phyloP scores from a whole-genome alignment of 768 basidiomycete species.

The Suillus luteus region DNA sequence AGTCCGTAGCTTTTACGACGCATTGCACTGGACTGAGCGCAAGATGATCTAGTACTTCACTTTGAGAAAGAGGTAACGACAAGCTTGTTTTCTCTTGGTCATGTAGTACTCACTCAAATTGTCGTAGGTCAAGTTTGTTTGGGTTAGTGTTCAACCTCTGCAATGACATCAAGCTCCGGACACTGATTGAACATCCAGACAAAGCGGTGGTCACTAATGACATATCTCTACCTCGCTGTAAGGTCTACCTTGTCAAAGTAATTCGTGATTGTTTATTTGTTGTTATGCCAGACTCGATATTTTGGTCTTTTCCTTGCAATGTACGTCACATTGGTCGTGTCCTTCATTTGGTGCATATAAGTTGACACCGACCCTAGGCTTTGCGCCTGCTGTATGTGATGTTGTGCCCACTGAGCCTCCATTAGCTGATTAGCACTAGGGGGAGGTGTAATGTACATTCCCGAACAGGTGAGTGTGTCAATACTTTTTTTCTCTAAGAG shows the following conservation, averaged over 20 bases:
- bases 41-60: background rate
- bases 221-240: background rate
- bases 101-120: background rate
- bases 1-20: conserved; percentile 1
- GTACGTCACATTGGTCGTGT: background rate
- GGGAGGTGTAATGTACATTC: conserved; percentile 2
- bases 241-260: background rate
- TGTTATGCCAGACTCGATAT: background rate
- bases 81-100: background rate
- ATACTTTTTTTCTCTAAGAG: background rate
- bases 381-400: conserved; percentile 1
- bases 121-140: background rate
- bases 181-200: background rate
- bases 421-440: conserved; percentile 3
- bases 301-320: background rate
- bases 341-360: background rate
- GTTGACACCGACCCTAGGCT: background rate
- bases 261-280: background rate
- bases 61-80: conserved; percentile 2
- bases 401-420: background rate
- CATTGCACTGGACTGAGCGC: background rate
- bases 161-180: background rate
- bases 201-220: background rate
- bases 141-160: background rate
- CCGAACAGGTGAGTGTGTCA: background rate